Percentiles rank a stretch among this genome's conserved stretches.
phyloP scores from a whole-genome alignment of 192 early-diverging fungal genomes.

The Diversispora epigaea region DNA sequence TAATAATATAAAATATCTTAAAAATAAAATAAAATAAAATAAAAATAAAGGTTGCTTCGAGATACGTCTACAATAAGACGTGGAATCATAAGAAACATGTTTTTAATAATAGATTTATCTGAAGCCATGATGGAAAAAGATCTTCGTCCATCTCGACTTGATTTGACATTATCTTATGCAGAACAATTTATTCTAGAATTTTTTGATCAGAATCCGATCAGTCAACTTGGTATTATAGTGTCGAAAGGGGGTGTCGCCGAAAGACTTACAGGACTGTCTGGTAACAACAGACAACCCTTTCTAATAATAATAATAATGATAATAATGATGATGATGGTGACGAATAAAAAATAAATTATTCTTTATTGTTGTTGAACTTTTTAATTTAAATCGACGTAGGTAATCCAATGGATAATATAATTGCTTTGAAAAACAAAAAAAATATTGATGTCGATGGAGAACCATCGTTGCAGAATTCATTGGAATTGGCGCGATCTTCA shows the following conservation, averaged over 20 bases:
- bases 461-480: constrained; percentile 88
- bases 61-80: constrained; percentile 73
- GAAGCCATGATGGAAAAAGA: constrained; percentile 83
- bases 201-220: constrained; percentile 95
- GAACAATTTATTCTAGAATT: constrained; percentile 83
- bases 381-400: constrained; percentile 35
- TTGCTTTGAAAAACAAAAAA: constrained; percentile 59
- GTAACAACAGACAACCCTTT: constrained; percentile 37
- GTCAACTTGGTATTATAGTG: constrained; percentile 78
- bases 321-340: not conserved
- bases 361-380: too few relatives aligned
- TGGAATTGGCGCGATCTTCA: constrained; percentile 77
- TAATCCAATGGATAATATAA: constrained; percentile 79
- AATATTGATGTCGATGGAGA: constrained; percentile 78
- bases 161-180: constrained; percentile 63
- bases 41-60: constrained; percentile 48
- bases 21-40: too few relatives aligned
- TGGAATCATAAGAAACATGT: constrained; percentile 83
- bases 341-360: too few relatives aligned
- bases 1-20: too few relatives aligned
- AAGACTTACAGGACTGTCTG: constrained; percentile 79
- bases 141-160: constrained; percentile 77
- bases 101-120: constrained; percentile 81
- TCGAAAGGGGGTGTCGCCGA: constrained; percentile 87
- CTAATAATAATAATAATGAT: not conserved